phyloP scores from a whole-genome alignment of 495 filamentous ascomycete species.

The Friedmanniomyces endolithicus region DNA sequence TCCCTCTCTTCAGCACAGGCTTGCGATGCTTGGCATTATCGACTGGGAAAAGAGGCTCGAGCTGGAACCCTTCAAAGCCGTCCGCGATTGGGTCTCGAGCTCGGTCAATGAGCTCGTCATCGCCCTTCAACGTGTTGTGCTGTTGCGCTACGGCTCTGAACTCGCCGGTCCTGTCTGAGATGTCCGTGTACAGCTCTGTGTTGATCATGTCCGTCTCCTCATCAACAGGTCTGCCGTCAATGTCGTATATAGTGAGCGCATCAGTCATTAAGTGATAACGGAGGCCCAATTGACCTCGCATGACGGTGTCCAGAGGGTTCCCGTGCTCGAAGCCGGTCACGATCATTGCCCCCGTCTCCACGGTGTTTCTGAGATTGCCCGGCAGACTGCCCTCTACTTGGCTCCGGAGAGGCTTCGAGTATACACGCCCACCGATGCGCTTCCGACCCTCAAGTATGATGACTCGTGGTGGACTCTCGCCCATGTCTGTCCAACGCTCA shows the following conservation, averaged over 20 bases:
- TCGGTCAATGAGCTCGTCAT: constrained; percentile 68
- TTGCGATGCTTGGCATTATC: constrained; percentile 23
- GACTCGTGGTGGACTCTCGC: constrained; percentile 57
- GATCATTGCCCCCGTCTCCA: constrained; percentile 94
- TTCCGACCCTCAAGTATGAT: constrained; percentile 77
- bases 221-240: constrained; percentile 69
- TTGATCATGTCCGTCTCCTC: constrained; percentile 67
- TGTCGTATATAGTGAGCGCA: constrained; percentile 81
- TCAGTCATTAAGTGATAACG: constrained; percentile 74
- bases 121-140: constrained; percentile 65
- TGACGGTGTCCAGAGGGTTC: constrained; percentile 81
- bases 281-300: constrained; percentile 81
- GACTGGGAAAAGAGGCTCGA: constrained; percentile 47
- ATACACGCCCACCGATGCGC: constrained; percentile 85
- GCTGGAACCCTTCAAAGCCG: constrained; percentile 55
- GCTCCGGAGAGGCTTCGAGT: constrained; percentile 70
- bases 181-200: constrained; percentile 85
- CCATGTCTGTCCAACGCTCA: constrained; percentile 45
- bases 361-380: constrained; percentile 52
- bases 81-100: constrained; percentile 68
- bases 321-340: constrained; percentile 93
- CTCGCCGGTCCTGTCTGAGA: constrained; percentile 76
- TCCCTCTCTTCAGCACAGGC: constrained; percentile 17
- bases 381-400: constrained; percentile 39
- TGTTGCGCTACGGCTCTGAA: constrained; percentile 67